Percentiles rank a stretch among this genome's conserved stretches.
Conservation (phyloP, 495 filamentous ascomycete species). For the Penicillium subrubescens region DNA sequence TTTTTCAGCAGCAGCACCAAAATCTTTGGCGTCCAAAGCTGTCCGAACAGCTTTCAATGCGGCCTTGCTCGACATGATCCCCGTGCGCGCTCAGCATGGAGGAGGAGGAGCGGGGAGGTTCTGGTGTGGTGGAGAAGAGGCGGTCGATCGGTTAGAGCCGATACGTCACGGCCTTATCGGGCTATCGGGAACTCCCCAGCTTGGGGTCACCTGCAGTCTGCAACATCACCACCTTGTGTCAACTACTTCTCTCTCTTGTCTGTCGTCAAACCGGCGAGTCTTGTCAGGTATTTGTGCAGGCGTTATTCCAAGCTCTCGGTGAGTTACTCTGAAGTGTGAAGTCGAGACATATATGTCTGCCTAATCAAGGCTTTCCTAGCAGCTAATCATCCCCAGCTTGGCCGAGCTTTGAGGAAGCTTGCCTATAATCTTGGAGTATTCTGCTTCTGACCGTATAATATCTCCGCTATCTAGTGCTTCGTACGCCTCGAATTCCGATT, state of each 20-base stretch:
- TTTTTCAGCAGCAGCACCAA: slow-evolving; percentile 68
- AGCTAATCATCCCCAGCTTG: not conserved
- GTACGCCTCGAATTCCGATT: not conserved
- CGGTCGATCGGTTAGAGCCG: slow-evolving; percentile 19
- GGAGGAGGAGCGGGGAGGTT: slow-evolving; percentile 23
- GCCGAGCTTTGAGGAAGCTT: not conserved
- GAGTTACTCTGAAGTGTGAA: not conserved
- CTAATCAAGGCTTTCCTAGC: not conserved
- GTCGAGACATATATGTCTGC: not conserved
- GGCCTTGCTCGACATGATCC: slow-evolving; percentile 66
- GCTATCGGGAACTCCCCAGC: slow-evolving; percentile 11
- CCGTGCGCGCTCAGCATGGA: slow-evolving; percentile 7
- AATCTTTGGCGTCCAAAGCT: slow-evolving; percentile 79
- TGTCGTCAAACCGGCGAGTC: not conserved
- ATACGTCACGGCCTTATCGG: slow-evolving; percentile 33
- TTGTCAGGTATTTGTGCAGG: not conserved
- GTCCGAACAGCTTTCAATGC: slow-evolving; percentile 81
- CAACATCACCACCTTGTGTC: not conserved
- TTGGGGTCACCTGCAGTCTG: slow-evolving; percentile 1
- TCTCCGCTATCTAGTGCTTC: not conserved
- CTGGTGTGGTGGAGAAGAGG: slow-evolving; percentile 23
- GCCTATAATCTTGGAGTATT: not conserved
- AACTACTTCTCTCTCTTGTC: not conserved
- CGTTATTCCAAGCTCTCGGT: not conserved
- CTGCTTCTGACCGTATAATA: not conserved